These are phyloP conservation scores for Calocera cornea DNA, from an alignment of 768 basidiomycete species.

Conservation along the genomic window DNA sequence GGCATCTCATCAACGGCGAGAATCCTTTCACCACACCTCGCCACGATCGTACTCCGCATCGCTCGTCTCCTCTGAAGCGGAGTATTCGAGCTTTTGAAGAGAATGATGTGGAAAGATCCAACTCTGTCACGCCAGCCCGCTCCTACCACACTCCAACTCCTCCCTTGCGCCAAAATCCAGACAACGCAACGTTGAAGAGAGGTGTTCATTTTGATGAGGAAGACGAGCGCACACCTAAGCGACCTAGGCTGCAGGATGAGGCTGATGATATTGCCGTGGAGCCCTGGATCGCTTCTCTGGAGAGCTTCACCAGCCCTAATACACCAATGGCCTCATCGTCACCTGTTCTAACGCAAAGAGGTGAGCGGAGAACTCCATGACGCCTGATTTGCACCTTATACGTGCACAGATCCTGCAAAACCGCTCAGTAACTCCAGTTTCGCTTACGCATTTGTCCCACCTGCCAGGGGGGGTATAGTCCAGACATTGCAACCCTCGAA, in stretches of 20 bases:
- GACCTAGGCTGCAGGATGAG: neutral
- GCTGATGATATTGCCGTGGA: neutral
- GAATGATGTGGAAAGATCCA: neutral
- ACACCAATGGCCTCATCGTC: neutral
- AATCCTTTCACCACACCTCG: neutral
- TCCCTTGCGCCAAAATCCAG: neutral
- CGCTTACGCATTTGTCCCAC: slow-evolving; percentile 16
- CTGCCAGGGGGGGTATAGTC: slow-evolving; percentile 34
- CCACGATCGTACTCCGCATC: neutral
- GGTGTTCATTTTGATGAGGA: neutral
- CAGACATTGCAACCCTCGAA: slow-evolving; percentile 37
- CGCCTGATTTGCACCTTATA: neutral
- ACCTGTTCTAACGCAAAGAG: neutral
- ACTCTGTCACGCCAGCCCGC: neutral
- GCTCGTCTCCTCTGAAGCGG: neutral
- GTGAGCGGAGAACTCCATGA: neutral
- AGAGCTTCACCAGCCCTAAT: neutral
- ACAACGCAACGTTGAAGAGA: neutral
- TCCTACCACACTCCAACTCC: neutral
- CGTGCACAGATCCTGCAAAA: neutral
- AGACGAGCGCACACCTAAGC: neutral
- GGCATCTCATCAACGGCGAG: neutral
- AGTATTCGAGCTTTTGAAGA: neutral
- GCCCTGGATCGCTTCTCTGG: neutral
- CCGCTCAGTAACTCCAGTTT: slow-evolving; percentile 11